These are phyloP conservation scores for Ceratocystis papillata DNA, from an alignment of 2,329 filamentous ascomycete genomes.

Conservation along the genomic window DNA sequence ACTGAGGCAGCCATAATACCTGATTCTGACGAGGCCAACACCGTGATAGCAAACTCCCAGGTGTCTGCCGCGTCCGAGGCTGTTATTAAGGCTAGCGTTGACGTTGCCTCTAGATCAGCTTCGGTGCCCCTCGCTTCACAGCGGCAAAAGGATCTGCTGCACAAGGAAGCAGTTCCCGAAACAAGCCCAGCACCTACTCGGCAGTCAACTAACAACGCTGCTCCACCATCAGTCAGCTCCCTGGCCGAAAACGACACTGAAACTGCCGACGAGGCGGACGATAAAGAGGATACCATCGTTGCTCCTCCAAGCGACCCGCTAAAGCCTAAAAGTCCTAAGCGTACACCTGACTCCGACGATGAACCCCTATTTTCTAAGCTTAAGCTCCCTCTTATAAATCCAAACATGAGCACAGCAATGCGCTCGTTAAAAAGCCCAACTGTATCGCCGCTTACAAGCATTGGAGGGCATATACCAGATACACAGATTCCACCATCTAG, in stretches of 20 bases:
- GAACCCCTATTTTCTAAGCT: constrained; percentile 16
- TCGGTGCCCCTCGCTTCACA: background rate
- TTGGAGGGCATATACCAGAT: constrained; percentile 18
- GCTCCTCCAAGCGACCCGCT: background rate
- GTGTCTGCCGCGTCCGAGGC: background rate
- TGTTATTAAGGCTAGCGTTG: constrained; percentile 16
- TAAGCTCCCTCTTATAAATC: constrained; percentile 10
- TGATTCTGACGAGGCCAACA: constrained; percentile 13
- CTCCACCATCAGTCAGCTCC: background rate
- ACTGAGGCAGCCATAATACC: constrained; percentile 12
- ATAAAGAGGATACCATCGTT: background rate
- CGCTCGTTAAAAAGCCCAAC: constrained; percentile 19
- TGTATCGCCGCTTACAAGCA: constrained; percentile 19
- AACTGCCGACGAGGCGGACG: background rate
- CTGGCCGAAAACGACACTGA: constrained; percentile 12
- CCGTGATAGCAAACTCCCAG: constrained; percentile 21
- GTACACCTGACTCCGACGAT: constrained; percentile 1
- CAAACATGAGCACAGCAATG: background rate
- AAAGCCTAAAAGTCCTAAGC: background rate
- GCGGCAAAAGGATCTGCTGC: background rate
- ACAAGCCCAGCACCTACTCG: constrained; percentile 19
- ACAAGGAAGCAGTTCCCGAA: constrained; percentile 22
- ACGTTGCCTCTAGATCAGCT: background rate
- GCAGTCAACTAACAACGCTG: background rate
- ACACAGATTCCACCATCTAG: constrained; percentile 16